Evolutionary conservation across 306 rosid genomes (phyloP).

Genomic region (Medicago arabica): DNA sequence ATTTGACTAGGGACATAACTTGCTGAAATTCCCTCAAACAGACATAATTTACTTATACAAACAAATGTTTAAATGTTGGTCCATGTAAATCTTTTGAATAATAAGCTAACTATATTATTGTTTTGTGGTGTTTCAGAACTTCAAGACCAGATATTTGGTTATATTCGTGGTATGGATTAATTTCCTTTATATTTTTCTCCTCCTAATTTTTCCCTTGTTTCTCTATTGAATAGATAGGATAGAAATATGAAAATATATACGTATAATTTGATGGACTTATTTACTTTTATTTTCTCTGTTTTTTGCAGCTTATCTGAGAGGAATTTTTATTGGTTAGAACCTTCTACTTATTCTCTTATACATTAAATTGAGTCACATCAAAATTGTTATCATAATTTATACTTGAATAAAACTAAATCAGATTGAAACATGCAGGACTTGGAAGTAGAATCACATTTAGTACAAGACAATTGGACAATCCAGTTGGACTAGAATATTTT

Average conservation of each 20-base stretch:
- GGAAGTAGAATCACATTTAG: conserved; percentile 27
- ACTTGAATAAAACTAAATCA: neutral
- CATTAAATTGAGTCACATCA: neutral
- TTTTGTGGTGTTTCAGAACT: conserved; percentile 18
- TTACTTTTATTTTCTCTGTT: neutral
- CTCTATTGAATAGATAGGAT: too few species aligned
- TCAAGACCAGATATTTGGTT: neutral
- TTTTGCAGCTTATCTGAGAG: conserved; percentile 43
- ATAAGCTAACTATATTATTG: neutral
- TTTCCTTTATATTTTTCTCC: neutral
- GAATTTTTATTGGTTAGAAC: conserved; percentile 38
- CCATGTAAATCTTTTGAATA: neutral
- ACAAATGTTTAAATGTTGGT: neutral
- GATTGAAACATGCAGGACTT: conserved; percentile 9
- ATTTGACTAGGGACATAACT: too few species aligned
- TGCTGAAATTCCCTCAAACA: too few species aligned
- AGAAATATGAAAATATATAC: too few species aligned
- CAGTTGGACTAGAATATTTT: conserved; percentile 33
- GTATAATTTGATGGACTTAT: neutral
- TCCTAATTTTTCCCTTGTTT: too few species aligned
- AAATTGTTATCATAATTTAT: neutral
- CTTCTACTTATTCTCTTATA: neutral
- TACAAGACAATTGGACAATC: conserved; percentile 28
- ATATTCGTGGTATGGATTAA: conserved; percentile 28
- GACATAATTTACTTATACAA: neutral